Evolutionary conservation across 495 filamentous ascomycete genomes (phyloP), one percentile per base, ranked within the genome.

Genomic region (Hypoxylon cercidicola): DNA sequence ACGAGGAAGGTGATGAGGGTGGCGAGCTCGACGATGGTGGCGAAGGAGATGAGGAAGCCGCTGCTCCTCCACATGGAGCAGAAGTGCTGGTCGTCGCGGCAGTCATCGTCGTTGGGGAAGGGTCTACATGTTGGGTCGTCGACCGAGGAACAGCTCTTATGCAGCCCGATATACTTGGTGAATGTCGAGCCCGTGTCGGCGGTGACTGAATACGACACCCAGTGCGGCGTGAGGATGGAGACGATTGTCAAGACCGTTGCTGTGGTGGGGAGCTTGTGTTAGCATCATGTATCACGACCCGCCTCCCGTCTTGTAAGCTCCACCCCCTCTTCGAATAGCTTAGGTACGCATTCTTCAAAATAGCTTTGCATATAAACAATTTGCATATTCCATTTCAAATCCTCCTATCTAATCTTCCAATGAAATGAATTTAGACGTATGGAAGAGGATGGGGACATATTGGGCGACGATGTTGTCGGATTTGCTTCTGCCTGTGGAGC

Each of bases 31-130:
- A 93, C 64, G 35, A 96, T 85, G 32, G 91, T 82, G 20, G 90
- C 85, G 64, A 97, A 90, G 52, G 84, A 89, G 86, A 96, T 92
- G 52, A 96, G 77, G 74, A 96, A 97, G 9, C 90, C 93, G 55
- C 92, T 87, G 40, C 87, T 89, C 30, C 91, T 85, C 94, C 94
- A 98, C 85, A 96, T 90, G 62, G 86, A 89, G 78, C 94, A 97
- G 81, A 98, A 97, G 75, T 88, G 86, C 25, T 87, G 84, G 70
- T 91, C 84, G 46, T 81, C 79, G 67, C 85, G 87, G 62, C 87
- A 83, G 78, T 89, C 92, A 76, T 91, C 90, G 46, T 85, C 81
- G 60, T 82, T 77, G 81, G 82, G 78, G 84, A 90, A 85, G 74
- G 71, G 74, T 6, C 69, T 51, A 60, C 82, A 87, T 4, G 51